A percentile compares a stretch with the other conserved stretches of the same genome.
These are phyloP conservation scores for Eruca vesicaria DNA, from an alignment of 441 rosid genomes.

Conservation along the genomic window DNA sequence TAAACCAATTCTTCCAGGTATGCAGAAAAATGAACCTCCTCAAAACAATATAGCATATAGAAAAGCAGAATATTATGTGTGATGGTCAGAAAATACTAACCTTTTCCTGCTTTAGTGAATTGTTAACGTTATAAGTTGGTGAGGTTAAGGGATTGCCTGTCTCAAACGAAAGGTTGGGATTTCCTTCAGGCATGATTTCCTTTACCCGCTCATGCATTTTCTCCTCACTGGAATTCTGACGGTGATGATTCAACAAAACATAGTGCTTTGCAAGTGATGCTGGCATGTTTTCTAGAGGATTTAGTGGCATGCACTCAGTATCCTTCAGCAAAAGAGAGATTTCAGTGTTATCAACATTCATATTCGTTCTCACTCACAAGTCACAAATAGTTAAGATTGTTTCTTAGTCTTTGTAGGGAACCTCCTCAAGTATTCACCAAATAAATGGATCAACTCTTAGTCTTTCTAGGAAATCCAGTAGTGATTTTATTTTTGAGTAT, in stretches of 20 bases:
- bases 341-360: slow-evolving; percentile 15
- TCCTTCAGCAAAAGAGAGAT: slow-evolving; percentile 49
- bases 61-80: slow-evolving; percentile 18
- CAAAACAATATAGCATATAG: background rate
- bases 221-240: slow-evolving; percentile 44
- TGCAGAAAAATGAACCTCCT: slow-evolving; percentile 14
- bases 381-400: background rate
- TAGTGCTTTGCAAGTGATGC: slow-evolving; percentile 57
- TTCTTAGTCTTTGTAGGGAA: slow-evolving; percentile 4
- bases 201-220: slow-evolving; percentile 49
- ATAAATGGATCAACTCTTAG: background rate
- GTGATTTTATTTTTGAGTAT: slow-evolving; percentile 9
- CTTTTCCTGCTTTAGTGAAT: slow-evolving; percentile 55
- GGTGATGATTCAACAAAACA: slow-evolving; percentile 39
- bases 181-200: slow-evolving; percentile 40
- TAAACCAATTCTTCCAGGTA: slow-evolving; percentile 1
- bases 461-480: too few relatives aligned
- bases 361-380: background rate
- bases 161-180: slow-evolving; percentile 37
- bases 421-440: background rate
- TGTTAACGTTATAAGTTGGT: slow-evolving; percentile 41
- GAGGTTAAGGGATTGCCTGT: slow-evolving; percentile 41
- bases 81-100: slow-evolving; percentile 42
- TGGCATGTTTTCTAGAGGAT: slow-evolving; percentile 62
- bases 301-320: slow-evolving; percentile 71